These are phyloP conservation scores for Tetrapisispora namnaoensis DNA, from an alignment of 805 yeast genomes.

Conservation along the genomic window DNA sequence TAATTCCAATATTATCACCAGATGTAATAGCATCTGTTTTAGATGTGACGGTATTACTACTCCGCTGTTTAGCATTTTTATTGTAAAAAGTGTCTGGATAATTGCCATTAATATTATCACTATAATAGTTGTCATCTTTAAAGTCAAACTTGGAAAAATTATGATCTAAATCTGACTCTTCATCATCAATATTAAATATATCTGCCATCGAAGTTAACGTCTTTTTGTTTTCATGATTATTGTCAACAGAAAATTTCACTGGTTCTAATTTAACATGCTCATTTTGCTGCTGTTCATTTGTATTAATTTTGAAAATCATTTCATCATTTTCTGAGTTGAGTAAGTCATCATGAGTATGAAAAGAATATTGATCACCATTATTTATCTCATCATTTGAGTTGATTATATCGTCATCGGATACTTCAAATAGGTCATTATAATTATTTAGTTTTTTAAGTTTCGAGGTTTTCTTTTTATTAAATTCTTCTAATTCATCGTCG, in stretches of 20 bases:
- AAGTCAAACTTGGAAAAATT: neutral
- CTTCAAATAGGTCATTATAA: constrained; percentile 19
- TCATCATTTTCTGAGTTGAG: neutral
- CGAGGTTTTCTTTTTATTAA: neutral
- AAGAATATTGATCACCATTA: neutral
- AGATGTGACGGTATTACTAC: neutral
- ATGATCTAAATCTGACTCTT: neutral
- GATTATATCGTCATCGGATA: constrained; percentile 4
- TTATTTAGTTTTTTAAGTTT: constrained; percentile 6
- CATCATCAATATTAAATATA: constrained; percentile 12
- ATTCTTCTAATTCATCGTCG: constrained; percentile 5
- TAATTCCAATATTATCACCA: neutral
- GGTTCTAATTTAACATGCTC: neutral
- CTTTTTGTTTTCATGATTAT: neutral
- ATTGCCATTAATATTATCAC: neutral
- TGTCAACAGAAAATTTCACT: too few species aligned
- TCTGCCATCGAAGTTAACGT: constrained; percentile 9
- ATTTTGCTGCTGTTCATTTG: neutral
- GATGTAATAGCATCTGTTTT: neutral
- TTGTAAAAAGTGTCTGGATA: neutral
- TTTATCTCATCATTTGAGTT: neutral
- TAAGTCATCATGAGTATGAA: constrained; percentile 1
- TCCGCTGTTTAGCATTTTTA: neutral
- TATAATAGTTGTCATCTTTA: neutral
- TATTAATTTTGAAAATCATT: neutral